Conservation (phyloP, 1,284 basidiomycete species). For the Heterobasidion occidentale region DNA sequence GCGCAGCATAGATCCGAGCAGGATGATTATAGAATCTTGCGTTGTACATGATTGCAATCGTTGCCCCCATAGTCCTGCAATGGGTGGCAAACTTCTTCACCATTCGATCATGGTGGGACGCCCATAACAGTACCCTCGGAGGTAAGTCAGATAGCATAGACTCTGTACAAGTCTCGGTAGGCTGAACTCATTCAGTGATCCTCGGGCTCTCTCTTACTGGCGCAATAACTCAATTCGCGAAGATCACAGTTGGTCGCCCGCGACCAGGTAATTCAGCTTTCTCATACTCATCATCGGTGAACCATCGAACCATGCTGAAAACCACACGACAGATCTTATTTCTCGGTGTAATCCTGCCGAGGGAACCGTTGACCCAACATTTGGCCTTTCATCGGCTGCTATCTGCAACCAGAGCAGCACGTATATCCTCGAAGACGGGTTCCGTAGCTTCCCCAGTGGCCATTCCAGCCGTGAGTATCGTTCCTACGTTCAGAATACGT, state of each 20-base stretch:
- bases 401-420: constrained; percentile 75
- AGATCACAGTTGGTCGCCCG: constrained; percentile 29
- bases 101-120: constrained; percentile 80
- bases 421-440: constrained; percentile 70
- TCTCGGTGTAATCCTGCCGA: constrained; percentile 73
- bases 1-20: constrained; percentile 1
- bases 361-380: constrained; percentile 63
- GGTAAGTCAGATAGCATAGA: constrained; percentile 34
- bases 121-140: constrained; percentile 77
- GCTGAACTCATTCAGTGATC: constrained; percentile 35
- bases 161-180: not conserved
- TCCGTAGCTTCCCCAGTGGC: constrained; percentile 91
- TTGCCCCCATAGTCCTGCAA: constrained; percentile 63
- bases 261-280: constrained; percentile 50
- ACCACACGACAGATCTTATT: constrained; percentile 51
- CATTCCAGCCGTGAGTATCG: constrained; percentile 66
- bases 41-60: constrained; percentile 62
- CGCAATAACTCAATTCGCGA: constrained; percentile 57
- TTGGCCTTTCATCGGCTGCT: constrained; percentile 64
- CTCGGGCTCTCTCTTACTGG: constrained; percentile 73
- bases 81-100: constrained; percentile 63
- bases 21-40: constrained; percentile 34
- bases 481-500: not conserved
- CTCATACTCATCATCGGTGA: not conserved
- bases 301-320: too few species aligned